Conservation (phyloP, 768 basidiomycete species). For the Leccinum subgranulosum region DNA sequence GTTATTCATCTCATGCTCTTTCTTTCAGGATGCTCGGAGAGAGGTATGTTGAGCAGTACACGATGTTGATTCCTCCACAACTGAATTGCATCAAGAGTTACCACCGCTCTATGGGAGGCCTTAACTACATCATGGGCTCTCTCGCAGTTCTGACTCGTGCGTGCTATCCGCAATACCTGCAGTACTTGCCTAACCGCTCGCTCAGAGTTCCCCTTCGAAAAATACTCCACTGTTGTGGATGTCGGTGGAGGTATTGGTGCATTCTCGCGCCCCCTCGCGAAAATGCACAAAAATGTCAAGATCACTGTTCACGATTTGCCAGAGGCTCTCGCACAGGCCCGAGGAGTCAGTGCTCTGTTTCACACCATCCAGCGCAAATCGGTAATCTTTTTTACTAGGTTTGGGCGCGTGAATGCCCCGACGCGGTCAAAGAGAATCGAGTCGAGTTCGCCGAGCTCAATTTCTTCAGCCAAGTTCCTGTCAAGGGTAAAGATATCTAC, state of each 20-base stretch:
- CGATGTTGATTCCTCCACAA: neutral
- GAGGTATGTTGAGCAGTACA: slow-evolving; percentile 8
- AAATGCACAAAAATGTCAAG: slow-evolving; percentile 28
- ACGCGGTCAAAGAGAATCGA: slow-evolving; percentile 21
- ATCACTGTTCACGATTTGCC: slow-evolving; percentile 33
- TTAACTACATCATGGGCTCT: slow-evolving; percentile 23
- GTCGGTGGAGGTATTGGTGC: slow-evolving; percentile 35
- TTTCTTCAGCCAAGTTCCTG: slow-evolving; percentile 30
- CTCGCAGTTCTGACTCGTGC: slow-evolving; percentile 22
- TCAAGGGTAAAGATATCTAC: slow-evolving; percentile 29
- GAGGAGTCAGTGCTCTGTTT: slow-evolving; percentile 4
- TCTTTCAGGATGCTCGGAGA: slow-evolving; percentile 16
- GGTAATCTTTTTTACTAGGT: slow-evolving; percentile 12
- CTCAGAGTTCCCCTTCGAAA: slow-evolving; percentile 33
- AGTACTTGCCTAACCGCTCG: neutral
- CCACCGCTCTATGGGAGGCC: slow-evolving; percentile 24
- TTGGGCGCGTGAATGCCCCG: slow-evolving; percentile 25
- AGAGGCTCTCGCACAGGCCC: slow-evolving; percentile 20
- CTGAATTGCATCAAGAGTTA: slow-evolving; percentile 13
- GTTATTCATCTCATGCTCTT: neutral
- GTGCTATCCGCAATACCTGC: neutral
- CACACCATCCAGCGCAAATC: neutral
- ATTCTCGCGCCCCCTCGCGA: slow-evolving; percentile 28
- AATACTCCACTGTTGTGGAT: slow-evolving; percentile 31
- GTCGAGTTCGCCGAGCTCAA: slow-evolving; percentile 29